phyloP scores from a whole-genome alignment of 106 monocot genomes.

The Dendrobium officinale region DNA sequence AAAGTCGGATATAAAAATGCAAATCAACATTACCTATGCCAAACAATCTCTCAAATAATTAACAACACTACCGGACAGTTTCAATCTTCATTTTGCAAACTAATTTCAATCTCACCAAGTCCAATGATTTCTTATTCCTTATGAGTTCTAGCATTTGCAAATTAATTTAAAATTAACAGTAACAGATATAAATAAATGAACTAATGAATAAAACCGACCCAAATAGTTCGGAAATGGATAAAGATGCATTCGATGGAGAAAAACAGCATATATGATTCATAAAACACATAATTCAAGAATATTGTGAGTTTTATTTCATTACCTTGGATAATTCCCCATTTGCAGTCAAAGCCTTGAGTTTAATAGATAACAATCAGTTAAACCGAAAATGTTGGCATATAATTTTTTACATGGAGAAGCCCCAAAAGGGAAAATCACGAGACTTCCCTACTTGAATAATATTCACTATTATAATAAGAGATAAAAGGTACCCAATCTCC shows the following conservation, averaged over 20 bases:
- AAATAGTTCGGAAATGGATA: not conserved
- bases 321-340: slow-evolving; percentile 71
- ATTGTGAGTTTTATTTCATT: not conserved
- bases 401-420: too few species aligned
- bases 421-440: too few species aligned
- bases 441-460: too few species aligned
- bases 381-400: too few species aligned
- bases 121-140: not conserved
- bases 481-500: too few species aligned
- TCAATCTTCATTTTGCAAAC: too few species aligned
- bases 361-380: slow-evolving; percentile 30
- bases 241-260: not conserved
- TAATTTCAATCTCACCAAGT: not conserved
- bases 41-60: too few species aligned
- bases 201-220: not conserved
- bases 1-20: too few species aligned
- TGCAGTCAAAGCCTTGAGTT: slow-evolving; percentile 52
- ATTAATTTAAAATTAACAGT: not conserved
- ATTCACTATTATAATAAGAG: too few species aligned
- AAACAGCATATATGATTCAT: not conserved
- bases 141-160: not conserved
- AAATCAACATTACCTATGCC: too few species aligned
- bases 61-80: too few species aligned
- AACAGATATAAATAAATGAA: not conserved
- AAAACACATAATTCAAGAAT: not conserved